Percentiles rank a stretch among this genome's conserved stretches.
phyloP scores from a whole-genome alignment of 2,329 filamentous ascomycete species.

The Tolypocladium amazonense region DNA sequence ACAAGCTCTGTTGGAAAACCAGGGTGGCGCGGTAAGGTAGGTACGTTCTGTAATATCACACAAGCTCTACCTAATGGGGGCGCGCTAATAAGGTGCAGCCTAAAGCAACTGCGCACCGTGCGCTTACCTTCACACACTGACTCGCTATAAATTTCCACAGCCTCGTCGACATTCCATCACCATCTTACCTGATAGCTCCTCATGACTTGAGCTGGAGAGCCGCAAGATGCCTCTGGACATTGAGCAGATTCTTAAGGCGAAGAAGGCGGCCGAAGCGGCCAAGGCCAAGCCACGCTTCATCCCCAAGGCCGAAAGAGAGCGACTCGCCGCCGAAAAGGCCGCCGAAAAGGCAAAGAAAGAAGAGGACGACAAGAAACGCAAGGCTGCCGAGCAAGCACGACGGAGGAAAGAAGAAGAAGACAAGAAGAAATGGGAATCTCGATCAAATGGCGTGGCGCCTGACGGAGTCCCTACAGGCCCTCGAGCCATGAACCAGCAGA shows the following conservation, averaged over 20 bases:
- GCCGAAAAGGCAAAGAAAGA: constrained; percentile 41
- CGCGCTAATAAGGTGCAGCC: too few species aligned
- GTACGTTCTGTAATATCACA: too few species aligned
- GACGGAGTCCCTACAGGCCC: constrained; percentile 57
- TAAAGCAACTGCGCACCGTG: too few species aligned
- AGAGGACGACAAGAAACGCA: constrained; percentile 44
- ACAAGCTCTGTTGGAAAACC: too few species aligned
- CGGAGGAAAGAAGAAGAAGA: constrained; percentile 56
- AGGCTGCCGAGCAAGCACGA: constrained; percentile 49
- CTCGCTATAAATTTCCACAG: too few species aligned
- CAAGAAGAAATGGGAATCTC: constrained; percentile 21
- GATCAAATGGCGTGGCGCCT: constrained; percentile 15
- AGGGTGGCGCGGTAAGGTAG: too few species aligned
- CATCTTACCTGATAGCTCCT: too few species aligned
- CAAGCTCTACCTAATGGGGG: too few species aligned
- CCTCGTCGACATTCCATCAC: too few species aligned
- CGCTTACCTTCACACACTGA: too few species aligned
- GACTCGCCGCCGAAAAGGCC: constrained; percentile 66
- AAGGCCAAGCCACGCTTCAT: constrained; percentile 83
- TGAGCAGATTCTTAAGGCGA: constrained; percentile 75
- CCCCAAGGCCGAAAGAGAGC: constrained; percentile 72
- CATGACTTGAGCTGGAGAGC: too few species aligned
- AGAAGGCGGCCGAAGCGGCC: constrained; percentile 75
- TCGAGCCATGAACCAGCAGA: constrained; percentile 49
- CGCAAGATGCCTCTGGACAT: constrained; percentile 52